Evolutionary conservation across 1,284 basidiomycete species (phyloP).

Genomic region (Pyrrhoderma noxium): DNA sequence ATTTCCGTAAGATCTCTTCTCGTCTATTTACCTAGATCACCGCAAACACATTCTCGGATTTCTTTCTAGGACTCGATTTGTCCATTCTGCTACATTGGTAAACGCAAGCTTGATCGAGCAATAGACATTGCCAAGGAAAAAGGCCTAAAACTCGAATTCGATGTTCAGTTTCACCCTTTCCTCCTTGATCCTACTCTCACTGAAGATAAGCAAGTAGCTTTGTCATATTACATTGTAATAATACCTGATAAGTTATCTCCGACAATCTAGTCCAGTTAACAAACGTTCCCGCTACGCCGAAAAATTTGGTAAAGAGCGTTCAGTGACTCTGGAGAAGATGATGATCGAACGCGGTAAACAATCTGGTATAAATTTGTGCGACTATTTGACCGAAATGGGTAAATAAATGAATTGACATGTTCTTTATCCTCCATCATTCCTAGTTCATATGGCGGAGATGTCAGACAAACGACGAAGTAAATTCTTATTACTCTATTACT

Average conservation of each 20-base stretch:
- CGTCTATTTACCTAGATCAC: too few relatives aligned
- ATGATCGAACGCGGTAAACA: conserved; percentile 13
- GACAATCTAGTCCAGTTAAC: conserved; percentile 1
- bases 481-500: not conserved
- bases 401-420: not conserved
- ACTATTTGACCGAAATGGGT: not conserved
- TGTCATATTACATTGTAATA: not conserved
- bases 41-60: too few relatives aligned
- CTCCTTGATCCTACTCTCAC: conserved; percentile 14
- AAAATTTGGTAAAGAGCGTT: conserved; percentile 13
- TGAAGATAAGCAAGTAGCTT: conserved; percentile 9
- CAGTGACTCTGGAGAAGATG: conserved; percentile 9
- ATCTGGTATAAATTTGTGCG: conserved; percentile 17
- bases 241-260: not conserved
- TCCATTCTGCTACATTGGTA: conserved; percentile 17
- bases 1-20: not conserved
- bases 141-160: conserved; percentile 11
- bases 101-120: conserved; percentile 16
- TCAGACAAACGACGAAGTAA: conserved; percentile 17
- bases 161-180: conserved; percentile 15
- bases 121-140: conserved; percentile 13
- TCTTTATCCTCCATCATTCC: not conserved
- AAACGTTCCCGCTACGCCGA: conserved; percentile 6
- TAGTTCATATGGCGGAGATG: conserved; percentile 14
- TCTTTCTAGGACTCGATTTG: conserved; percentile 14